Evolutionary conservation across 371 early-diverging fungal species (phyloP), one percentile per base, ranked within the genome.

Genomic region (Mucor irregularis): DNA sequence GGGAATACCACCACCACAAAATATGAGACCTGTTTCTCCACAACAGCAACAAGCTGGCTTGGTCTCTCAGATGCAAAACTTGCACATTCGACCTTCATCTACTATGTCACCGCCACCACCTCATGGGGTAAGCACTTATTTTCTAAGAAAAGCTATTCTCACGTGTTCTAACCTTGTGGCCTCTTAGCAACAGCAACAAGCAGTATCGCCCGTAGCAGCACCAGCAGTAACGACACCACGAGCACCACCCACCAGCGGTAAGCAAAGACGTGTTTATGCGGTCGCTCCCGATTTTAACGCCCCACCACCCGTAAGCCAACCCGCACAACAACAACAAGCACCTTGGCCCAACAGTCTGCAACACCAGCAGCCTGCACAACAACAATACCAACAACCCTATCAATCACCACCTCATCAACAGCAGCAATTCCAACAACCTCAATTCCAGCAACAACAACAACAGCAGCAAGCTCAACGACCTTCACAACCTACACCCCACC

Each of bases 231-330:
- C 26, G 48, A 53, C 29, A 37, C 28, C 25, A 44, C 11, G 21
- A 33, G 17, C 28, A 29, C 8, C 45, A n/a, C 19, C 46, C 14
- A 2, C 22, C 3, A 5, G 31, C 40, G 46, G 55, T 24, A 71
- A 71, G 29, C 37, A 68, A 19, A 69, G 59, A 50, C 70, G 78
- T 53, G 69, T 74, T 10, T 78, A 78, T 68, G 42, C 42, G 4
- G 64, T 66, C 0, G 68, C 54, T 44, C 70, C 74, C 16, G 74
- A 69, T 5, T 11, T 24, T 24, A 29, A 52, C 44, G 42, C 42
- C 14, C 42, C 42, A 11, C 5, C 35, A 5, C 14, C 35, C 2
- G 13, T 42, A 17, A 25, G 42, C 9, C 45, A 57, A n/a, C 58
- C 10, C 8, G 37, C 11, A 17, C 61, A 44, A 13, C 60, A 29